phyloP scores from a whole-genome alignment of 768 basidiomycete genomes.

The Sarcodon aspratus region DNA sequence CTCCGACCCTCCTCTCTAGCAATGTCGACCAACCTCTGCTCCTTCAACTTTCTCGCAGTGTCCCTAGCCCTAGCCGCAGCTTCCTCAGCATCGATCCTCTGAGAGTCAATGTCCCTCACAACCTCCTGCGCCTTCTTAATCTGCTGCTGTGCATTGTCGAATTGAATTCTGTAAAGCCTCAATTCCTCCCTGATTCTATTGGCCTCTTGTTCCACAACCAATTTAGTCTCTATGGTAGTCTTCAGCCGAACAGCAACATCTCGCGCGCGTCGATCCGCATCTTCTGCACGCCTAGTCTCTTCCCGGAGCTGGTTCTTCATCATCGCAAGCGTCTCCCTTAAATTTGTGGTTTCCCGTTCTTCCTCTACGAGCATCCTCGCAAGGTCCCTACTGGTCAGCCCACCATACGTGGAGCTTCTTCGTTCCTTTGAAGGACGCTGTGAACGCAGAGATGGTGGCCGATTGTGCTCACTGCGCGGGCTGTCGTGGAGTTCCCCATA shows the following conservation, averaged over 20 bases:
- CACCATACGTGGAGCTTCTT: not conserved
- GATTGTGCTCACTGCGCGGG: too few relatives aligned
- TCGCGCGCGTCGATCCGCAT: not conserved
- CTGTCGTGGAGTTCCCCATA: too few relatives aligned
- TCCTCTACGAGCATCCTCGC: not conserved
- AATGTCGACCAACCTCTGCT: conserved; percentile 33
- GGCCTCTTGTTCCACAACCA: not conserved
- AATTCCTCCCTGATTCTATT: conserved; percentile 28
- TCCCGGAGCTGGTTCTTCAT: not conserved
- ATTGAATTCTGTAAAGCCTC: conserved; percentile 42
- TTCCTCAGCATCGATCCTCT: conserved; percentile 37
- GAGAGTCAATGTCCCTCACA: conserved; percentile 33
- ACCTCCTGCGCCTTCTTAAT: conserved; percentile 43
- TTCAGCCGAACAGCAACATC: not conserved
- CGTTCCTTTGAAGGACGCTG: not conserved
- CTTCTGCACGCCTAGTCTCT: not conserved
- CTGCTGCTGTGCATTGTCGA: conserved; percentile 48
- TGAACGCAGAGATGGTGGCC: too few relatives aligned
- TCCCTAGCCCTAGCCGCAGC: conserved; percentile 33
- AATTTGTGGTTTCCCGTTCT: not conserved
- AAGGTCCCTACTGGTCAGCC: not conserved
- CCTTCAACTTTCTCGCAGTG: conserved; percentile 30
- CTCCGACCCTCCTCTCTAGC: conserved; percentile 45
- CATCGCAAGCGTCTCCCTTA: not conserved
- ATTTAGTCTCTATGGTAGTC: not conserved